Conservation (phyloP, 2,329 filamentous ascomycete genomes). For the Cryphonectria nitschkei region DNA sequence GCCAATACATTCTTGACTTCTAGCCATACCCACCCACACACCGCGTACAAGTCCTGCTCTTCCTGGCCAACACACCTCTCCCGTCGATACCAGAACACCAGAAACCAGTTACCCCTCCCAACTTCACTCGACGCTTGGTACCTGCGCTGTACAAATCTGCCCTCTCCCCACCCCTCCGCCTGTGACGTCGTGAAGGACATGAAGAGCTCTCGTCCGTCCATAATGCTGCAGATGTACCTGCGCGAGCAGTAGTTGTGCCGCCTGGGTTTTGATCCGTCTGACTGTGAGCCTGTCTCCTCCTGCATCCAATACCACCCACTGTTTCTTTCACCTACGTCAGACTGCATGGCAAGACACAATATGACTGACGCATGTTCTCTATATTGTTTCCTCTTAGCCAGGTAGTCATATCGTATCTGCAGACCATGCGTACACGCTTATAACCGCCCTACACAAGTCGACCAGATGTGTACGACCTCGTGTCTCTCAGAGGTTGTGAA, state of each 20-base stretch:
- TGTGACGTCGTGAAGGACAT: conserved; percentile 8
- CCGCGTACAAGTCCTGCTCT: background rate
- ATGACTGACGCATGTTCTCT: background rate
- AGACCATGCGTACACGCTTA: conserved; percentile 22
- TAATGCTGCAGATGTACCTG: conserved; percentile 1
- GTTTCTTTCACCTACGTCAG: conserved; percentile 1
- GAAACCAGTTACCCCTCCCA: background rate
- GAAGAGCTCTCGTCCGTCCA: background rate
- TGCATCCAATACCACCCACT: background rate
- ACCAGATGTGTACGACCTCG: conserved; percentile 16
- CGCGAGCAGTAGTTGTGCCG: conserved; percentile 7
- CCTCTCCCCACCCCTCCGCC: background rate
- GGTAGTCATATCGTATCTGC: background rate
- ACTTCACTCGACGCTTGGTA: background rate
- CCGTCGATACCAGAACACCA: background rate
- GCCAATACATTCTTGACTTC: conserved; percentile 6
- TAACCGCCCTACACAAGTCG: conserved; percentile 6
- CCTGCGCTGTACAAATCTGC: background rate
- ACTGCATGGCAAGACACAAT: background rate
- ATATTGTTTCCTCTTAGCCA: background rate
- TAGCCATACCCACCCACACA: background rate
- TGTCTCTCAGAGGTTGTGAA: conserved; percentile 11
- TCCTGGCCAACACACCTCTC: background rate
- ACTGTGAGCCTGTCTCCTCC: conserved; percentile 6
- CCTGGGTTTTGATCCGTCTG: background rate